Conservation (phyloP, 2,329 filamentous ascomycete genomes). For the Xylaria digitata region DNA sequence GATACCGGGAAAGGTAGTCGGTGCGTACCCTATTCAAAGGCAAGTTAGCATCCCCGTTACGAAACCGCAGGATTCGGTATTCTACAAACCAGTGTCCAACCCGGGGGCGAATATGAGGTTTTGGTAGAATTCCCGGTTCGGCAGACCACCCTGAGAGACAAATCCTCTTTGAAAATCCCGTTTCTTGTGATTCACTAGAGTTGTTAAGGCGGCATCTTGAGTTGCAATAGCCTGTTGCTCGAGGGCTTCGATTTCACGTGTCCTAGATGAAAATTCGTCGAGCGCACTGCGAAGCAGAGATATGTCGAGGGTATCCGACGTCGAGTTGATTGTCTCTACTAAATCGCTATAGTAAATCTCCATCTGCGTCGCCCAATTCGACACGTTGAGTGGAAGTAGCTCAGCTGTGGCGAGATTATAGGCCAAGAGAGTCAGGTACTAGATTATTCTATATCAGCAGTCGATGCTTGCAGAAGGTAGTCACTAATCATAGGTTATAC, state of each 20-base stretch:
- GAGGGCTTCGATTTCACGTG: conserved; percentile 50
- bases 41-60: not conserved
- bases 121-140: conserved; percentile 58
- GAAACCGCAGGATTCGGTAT: not conserved
- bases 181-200: conserved; percentile 59
- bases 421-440: conserved; percentile 55
- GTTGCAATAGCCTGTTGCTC: conserved; percentile 48
- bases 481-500: conserved; percentile 48
- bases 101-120: conserved; percentile 62
- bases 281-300: conserved; percentile 54
- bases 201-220: conserved; percentile 49
- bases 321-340: conserved; percentile 48
- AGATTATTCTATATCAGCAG: conserved; percentile 11
- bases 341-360: conserved; percentile 55
- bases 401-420: conserved; percentile 55
- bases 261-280: conserved; percentile 50
- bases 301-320: conserved; percentile 53
- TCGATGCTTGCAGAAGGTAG: not conserved
- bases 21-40: conserved; percentile 44
- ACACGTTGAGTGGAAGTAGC: conserved; percentile 55
- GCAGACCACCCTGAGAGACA: conserved; percentile 60
- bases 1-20: conserved; percentile 50
- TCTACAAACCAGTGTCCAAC: conserved; percentile 57
- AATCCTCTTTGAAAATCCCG: conserved; percentile 62
- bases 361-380: conserved; percentile 56